These are phyloP conservation scores for Blepharisma japonicum DNA, from an alignment of 73 alveolate genomes.

Conservation along the genomic window DNA sequence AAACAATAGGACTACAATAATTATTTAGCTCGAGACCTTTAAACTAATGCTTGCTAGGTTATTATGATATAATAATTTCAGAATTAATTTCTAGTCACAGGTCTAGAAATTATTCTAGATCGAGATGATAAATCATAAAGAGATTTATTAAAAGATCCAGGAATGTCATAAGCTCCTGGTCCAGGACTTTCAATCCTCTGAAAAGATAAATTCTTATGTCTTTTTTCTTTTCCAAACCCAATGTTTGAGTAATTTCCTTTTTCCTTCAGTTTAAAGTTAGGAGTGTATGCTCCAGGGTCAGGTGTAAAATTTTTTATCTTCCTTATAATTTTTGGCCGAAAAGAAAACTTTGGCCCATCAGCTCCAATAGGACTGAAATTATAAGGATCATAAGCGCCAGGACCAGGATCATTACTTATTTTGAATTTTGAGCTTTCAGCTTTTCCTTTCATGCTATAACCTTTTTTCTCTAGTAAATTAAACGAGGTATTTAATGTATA, in stretches of 20 bases:
- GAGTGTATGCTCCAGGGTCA: conserved; percentile 1
- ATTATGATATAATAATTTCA: too few species aligned
- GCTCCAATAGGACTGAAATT: background rate
- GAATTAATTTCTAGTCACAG: too few species aligned
- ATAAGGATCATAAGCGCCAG: conserved; percentile 23
- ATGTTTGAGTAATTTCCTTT: background rate
- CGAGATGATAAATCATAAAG: too few species aligned
- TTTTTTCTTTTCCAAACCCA: background rate
- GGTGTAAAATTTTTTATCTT: background rate
- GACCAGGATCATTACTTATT: background rate
- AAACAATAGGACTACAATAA: too few species aligned
- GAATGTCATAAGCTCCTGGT: conserved; percentile 16
- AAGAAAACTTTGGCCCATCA: background rate
- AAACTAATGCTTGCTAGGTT: too few species aligned
- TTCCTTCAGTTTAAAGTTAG: background rate
- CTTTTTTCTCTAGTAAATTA: background rate
- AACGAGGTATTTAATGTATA: background rate
- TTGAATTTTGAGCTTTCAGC: background rate
- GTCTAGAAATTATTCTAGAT: too few species aligned
- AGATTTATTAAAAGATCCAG: background rate
- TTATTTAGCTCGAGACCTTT: too few species aligned
- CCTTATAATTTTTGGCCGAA: background rate
- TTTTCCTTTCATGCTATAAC: background rate
- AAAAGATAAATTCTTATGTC: background rate
- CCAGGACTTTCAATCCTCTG: conserved; percentile 15